Evolutionary conservation across 805 yeast species (phyloP).

Genomic region (Hanseniaspora clermontiae): DNA sequence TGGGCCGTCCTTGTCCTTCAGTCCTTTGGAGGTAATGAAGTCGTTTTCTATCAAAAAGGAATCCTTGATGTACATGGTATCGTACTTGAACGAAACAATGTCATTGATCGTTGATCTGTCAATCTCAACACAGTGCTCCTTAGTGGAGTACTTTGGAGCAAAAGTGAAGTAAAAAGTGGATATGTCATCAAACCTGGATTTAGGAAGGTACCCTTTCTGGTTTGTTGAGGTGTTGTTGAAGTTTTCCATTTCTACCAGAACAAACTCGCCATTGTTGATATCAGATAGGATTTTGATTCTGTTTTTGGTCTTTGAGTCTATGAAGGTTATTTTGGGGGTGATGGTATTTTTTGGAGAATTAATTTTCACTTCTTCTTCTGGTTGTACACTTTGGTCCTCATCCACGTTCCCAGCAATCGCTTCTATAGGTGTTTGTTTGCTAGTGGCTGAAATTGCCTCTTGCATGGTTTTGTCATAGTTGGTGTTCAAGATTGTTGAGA

Average conservation of each 20-base stretch:
- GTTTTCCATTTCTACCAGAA: constrained; percentile 4
- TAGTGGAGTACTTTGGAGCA: neutral
- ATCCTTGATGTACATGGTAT: neutral
- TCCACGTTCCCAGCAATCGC: too few relatives aligned
- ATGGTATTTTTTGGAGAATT: neutral
- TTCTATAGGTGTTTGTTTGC: too few relatives aligned
- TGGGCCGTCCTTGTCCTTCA: neutral
- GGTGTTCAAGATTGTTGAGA: neutral
- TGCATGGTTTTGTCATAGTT: neutral
- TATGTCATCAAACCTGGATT: neutral
- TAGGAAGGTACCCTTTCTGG: constrained; percentile 3
- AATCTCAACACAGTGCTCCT: neutral
- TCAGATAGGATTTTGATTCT: constrained; percentile 1
- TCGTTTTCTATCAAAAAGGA: neutral
- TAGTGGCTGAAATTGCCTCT: too few relatives aligned
- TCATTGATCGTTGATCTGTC: neutral
- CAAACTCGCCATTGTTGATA: neutral
- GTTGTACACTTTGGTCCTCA: too few relatives aligned
- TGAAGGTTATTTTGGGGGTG: constrained; percentile 1
- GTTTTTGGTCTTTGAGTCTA: neutral
- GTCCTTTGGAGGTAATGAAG: neutral
- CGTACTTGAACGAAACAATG: neutral
- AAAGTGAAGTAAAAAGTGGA: neutral
- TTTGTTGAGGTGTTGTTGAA: neutral
- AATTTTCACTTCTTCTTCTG: too few relatives aligned